phyloP scores from a whole-genome alignment of 2,329 filamentous ascomycete species.

The Metarhizium album region DNA sequence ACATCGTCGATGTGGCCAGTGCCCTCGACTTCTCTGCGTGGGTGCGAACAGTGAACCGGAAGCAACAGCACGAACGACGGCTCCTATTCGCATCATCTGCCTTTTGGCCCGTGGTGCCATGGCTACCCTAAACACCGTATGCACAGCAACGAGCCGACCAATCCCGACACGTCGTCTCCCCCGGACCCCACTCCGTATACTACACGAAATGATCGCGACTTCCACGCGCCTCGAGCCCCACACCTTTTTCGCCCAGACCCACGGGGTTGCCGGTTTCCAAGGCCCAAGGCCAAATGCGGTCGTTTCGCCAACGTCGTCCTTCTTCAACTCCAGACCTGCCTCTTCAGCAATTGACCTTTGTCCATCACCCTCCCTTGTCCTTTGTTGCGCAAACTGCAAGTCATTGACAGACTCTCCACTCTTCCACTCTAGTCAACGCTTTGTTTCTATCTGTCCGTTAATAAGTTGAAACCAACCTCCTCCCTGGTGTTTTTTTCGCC shows the following conservation, averaged over 20 bases:
- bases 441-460: background rate
- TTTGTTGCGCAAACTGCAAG: background rate
- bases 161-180: background rate
- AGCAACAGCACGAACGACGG: too few species aligned
- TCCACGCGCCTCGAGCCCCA: conserved; percentile 5
- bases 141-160: background rate
- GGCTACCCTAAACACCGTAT: background rate
- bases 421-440: conserved; percentile 4
- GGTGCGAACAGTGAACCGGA: too few species aligned
- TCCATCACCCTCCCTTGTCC: background rate
- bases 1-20: too few species aligned
- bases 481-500: background rate
- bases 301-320: background rate
- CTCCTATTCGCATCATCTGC: too few species aligned
- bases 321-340: background rate
- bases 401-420: conserved; percentile 2
- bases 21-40: too few species aligned
- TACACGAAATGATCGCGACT: conserved; percentile 10
- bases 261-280: background rate
- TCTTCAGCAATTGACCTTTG: background rate
- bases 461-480: too few species aligned
- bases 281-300: background rate
- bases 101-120: background rate
- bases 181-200: conserved; percentile 1
- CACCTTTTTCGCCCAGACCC: background rate